Evolutionary conservation across 257 asterid species (phyloP), one percentile per base, ranked within the genome.

Genomic region (Handroanthus guayacan): DNA sequence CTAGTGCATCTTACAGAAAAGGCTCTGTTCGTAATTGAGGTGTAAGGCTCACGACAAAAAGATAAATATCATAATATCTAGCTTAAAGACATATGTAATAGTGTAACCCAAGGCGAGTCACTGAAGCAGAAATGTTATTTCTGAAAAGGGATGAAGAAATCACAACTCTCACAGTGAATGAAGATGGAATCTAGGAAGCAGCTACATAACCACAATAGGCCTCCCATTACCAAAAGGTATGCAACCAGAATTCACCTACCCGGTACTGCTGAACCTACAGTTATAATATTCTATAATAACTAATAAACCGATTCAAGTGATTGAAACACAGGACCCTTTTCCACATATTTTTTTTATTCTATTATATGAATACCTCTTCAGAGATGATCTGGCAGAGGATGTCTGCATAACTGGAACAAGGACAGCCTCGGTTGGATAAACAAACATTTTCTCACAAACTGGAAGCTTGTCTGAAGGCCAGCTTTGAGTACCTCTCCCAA

Each of bases 371-470:
- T 90, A 95, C 99, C 99, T 93, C 81, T 91, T 95, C 71, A 95
- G 77, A 84, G 95, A 91, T 43, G 97, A 93, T 80, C 92, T 91
- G 57, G 98, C 96, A 80, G 79, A 87, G 61, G 95, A 88, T 63
- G 97, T 84, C 88, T 88, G 98, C 92, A 93, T 87, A 81, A 93
- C 92, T 9, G 99, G 99, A 72, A 95, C 97, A 81, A 95, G 90
- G 34, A 95, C 97, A 64, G 98, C 95, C 87, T 95, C 99, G 1
- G 87, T 81, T 20, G 99, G 97, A 87, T 95, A 95, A 76, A 93
- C 85, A 75, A 91, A 89, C 67, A 78, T 77, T 75, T 87, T 91
- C 68, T 89, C 94, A 77, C 81, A 76, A 66, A 65, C 67, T 70
- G 82, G 72, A 57, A 78, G 82, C 63, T 87, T 85, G 66, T 85